Conservation (phyloP, 306 rosid genomes). For the Crataegus laevigata region DNA sequence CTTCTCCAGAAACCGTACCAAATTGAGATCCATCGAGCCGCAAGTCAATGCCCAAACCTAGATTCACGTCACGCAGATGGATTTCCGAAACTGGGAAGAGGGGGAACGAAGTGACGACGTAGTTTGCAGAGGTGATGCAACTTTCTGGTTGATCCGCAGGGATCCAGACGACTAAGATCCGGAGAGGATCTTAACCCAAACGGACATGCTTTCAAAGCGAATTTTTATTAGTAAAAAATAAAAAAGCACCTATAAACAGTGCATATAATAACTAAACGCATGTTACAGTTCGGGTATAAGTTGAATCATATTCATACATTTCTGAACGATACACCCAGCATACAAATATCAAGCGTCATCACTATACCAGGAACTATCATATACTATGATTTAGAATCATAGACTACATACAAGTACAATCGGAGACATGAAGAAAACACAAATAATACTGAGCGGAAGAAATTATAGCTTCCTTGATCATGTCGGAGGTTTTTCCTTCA, state of each 20-base stretch:
- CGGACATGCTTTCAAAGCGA: neutral
- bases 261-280: neutral
- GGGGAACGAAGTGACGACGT: too few relatives aligned
- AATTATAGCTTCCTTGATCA: slow-evolving; percentile 57
- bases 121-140: too few relatives aligned
- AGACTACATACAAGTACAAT: slow-evolving; percentile 16
- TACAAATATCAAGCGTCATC: slow-evolving; percentile 23
- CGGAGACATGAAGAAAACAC: slow-evolving; percentile 10
- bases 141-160: too few relatives aligned
- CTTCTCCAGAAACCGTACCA: too few relatives aligned
- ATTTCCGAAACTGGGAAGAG: too few relatives aligned
- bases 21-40: too few relatives aligned
- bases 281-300: neutral
- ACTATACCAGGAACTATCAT: slow-evolving; percentile 20
- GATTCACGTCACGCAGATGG: too few relatives aligned
- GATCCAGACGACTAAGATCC: too few relatives aligned
- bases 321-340: slow-evolving; percentile 16
- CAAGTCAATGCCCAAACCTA: too few relatives aligned
- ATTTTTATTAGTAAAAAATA: neutral
- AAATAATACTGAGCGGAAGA: slow-evolving; percentile 14
- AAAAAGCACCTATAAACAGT: neutral
- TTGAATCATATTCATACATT: slow-evolving; percentile 6
- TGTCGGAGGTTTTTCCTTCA: slow-evolving; percentile 67
- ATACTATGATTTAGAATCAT: neutral
- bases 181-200: neutral